Base-by-base conservation (phyloP, 2,329 filamentous ascomycete species). In the Albophoma yamanashiensis region DNA sequence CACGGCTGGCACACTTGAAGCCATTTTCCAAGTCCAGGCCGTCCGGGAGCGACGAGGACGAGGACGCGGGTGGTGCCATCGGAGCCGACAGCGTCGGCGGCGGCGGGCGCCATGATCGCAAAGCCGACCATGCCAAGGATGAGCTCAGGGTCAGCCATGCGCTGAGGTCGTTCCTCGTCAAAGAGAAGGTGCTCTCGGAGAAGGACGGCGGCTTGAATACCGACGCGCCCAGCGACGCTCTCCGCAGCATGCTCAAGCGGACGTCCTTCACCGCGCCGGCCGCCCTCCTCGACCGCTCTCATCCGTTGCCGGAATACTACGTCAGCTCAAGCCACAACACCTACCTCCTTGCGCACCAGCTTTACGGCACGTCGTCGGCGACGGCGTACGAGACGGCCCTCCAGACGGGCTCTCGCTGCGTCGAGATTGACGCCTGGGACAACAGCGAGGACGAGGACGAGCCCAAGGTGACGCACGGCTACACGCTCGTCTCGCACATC, bases 371-470 rank as follows among this genome's bases (percentile, higher is more conserved):
- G 27, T 87, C 85, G 1, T 83, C 81, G 3, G 84, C 84, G 9
- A 74, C 78, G 4, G 86, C 85, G 0, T 90, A 90, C 67, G 79
- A 85, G 66, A 83, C 78, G 7, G 84, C 85, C 0, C 74, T 90
- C 20, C 75, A 73, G 38, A 82, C 84, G 0, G 87, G 87, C 1
- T 85, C 85, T 2, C 78, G 87, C 8, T 90, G 87, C 65, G 86
- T 90, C 43, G 87, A 90, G 72, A 89, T 89, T 59, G 87, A 89
- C 67, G 87, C 84, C 1, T 90, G 87, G 87, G 86, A 89, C 66
- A 78, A 86, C 56, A 76, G 80, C 43, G 80, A 84, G 11, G 70
- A 87, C 65, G 73, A 73, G 45, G 78, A 84, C 12, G 86, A 89
- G 69, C 86, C 86, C 4, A 89, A 88, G 68, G 86, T 89, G 58